Percentiles rank a stretch among this genome's conserved stretches.
Conservation (phyloP, 75 land plant species). For the Cunninghamia lanceolata region DNA sequence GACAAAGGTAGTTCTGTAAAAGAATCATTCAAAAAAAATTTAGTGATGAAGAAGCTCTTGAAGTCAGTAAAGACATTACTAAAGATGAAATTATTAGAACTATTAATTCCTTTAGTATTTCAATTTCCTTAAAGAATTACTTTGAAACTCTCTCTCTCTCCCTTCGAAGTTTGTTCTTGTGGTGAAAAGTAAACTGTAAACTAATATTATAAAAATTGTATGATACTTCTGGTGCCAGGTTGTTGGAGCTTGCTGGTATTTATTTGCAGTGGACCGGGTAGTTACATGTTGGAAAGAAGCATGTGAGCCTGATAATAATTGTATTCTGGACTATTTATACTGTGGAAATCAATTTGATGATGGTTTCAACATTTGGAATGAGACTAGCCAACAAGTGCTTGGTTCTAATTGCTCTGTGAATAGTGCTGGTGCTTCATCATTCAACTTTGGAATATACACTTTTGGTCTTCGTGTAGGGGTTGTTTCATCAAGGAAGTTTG, state of each 20-base stretch:
- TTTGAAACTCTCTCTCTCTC: too few species aligned
- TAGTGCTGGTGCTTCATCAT: conserved; percentile 17
- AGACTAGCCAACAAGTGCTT: conserved; percentile 14
- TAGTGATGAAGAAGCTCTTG: too few species aligned
- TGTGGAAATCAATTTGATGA: conserved; percentile 29
- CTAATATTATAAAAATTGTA: neutral
- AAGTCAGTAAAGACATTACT: too few species aligned
- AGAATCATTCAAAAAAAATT: too few species aligned
- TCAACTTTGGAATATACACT: conserved; percentile 56
- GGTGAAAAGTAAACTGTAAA: too few species aligned
- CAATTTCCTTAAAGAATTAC: too few species aligned
- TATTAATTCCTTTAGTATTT: too few species aligned
- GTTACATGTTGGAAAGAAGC: conserved; percentile 59
- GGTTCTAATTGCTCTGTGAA: conserved; percentile 17
- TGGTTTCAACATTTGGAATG: conserved; percentile 13
- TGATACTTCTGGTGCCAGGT: conserved; percentile 23
- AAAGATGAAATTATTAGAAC: too few species aligned
- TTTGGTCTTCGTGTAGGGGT: conserved; percentile 41
- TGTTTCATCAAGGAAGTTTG: conserved; percentile 30
- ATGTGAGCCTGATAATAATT: conserved; percentile 18
- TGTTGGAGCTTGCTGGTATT: conserved; percentile 73
- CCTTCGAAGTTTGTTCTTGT: too few species aligned
- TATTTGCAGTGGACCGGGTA: conserved; percentile 61
- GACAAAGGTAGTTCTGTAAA: too few species aligned
- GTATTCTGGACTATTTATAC: conserved; percentile 37